Conservation (phyloP, 169 alveolate genomes). For the Eimeria necatrix region DNA sequence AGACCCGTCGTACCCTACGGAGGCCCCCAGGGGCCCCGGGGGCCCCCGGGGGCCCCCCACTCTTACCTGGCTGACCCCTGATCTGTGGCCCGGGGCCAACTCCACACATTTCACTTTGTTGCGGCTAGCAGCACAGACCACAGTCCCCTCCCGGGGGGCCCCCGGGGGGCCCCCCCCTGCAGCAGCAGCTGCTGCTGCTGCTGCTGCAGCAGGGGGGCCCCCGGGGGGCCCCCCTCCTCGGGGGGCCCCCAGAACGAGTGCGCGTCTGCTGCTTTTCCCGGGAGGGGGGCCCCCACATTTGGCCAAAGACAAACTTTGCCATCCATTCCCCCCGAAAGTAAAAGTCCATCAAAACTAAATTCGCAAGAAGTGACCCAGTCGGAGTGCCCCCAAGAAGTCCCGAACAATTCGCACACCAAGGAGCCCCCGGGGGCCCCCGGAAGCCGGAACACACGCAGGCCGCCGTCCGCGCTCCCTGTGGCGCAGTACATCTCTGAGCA, state of each 20-base stretch:
- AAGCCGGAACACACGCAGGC: conserved; percentile 42
- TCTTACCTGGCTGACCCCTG: conserved; percentile 43
- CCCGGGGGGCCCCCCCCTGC: conserved; percentile 19
- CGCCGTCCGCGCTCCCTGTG: conserved; percentile 81
- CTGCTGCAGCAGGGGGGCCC: conserved; percentile 7
- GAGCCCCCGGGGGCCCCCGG: conserved; percentile 14
- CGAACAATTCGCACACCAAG: conserved; percentile 52
- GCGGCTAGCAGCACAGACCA: conserved; percentile 41
- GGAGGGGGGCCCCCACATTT: not conserved
- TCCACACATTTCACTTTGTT: not conserved
- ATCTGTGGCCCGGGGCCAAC: conserved; percentile 34
- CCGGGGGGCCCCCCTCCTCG: not conserved
- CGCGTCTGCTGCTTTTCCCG: not conserved
- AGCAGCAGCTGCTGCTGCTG: conserved; percentile 8
- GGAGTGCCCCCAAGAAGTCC: conserved; percentile 44
- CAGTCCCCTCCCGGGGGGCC: not conserved
- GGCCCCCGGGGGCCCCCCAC: conserved; percentile 39
- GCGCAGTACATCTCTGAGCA: conserved; percentile 47
- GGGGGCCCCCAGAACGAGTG: not conserved
- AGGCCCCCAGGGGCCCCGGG: conserved; percentile 26
- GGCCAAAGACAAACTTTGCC: conserved; percentile 79
- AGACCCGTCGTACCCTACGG: conserved; percentile 72
- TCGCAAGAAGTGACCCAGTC: conserved; percentile 81
- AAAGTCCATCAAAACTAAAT: conserved; percentile 27
- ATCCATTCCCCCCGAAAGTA: conserved; percentile 81